Evolutionary conservation across 805 yeast genomes (phyloP).

Genomic region (Wickerhamiella alocasiicola): DNA sequence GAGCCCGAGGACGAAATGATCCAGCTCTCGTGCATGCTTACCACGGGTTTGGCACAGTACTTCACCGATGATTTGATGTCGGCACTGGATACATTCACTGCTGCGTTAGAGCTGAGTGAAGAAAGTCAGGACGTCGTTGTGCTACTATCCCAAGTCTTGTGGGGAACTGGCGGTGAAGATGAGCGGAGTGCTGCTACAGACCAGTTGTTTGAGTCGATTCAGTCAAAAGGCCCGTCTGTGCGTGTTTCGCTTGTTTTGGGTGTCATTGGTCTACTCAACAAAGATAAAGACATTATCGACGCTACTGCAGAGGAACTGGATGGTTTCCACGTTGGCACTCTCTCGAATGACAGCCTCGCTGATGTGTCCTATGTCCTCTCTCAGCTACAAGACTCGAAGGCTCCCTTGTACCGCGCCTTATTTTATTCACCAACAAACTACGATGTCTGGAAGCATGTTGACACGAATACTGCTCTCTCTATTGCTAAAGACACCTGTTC

Average conservation of each 20-base stretch:
- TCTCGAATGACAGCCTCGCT: slow-evolving; percentile 39
- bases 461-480: slow-evolving; percentile 41
- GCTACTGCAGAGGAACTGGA: slow-evolving; percentile 58
- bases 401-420: slow-evolving; percentile 58
- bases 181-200: slow-evolving; percentile 75
- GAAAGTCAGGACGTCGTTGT: slow-evolving; percentile 57
- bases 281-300: slow-evolving; percentile 42
- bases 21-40: slow-evolving; percentile 44
- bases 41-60: slow-evolving; percentile 60
- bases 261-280: slow-evolving; percentile 56
- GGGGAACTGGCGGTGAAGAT: slow-evolving; percentile 62
- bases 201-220: slow-evolving; percentile 58
- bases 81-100: slow-evolving; percentile 55
- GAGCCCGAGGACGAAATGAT: slow-evolving; percentile 25
- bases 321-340: slow-evolving; percentile 35
- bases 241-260: slow-evolving; percentile 63
- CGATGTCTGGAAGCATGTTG: slow-evolving; percentile 57
- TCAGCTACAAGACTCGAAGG: slow-evolving; percentile 17
- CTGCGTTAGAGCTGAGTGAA: slow-evolving; percentile 44
- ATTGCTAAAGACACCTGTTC: slow-evolving; percentile 41
- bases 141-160: slow-evolving; percentile 64
- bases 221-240: slow-evolving; percentile 51
- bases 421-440: slow-evolving; percentile 61
- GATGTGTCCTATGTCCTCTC: slow-evolving; percentile 35
- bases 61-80: slow-evolving; percentile 50